Percentiles rank a stretch among this genome's conserved stretches.
Evolutionary conservation across 2,329 filamentous ascomycete species (phyloP).

Genomic region (Cercospora zeae-maydis): DNA sequence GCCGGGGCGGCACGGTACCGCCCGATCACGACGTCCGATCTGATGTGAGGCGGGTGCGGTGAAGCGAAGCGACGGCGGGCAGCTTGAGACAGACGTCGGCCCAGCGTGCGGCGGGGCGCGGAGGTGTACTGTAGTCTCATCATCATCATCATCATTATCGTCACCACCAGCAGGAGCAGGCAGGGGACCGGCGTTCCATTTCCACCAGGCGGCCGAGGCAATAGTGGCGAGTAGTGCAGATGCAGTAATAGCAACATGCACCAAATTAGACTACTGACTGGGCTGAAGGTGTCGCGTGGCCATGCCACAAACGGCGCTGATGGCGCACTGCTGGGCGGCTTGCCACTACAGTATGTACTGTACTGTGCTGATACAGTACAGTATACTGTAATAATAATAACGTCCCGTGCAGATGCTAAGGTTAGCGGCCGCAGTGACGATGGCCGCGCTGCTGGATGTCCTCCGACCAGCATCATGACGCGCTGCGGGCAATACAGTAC

Average conservation of each 20-base stretch:
- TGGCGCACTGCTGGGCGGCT: neutral
- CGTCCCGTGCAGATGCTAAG: neutral
- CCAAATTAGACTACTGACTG: too few relatives aligned
- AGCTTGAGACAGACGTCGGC: neutral
- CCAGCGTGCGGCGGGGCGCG: neutral
- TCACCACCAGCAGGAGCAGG: too few relatives aligned
- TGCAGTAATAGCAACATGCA: too few relatives aligned
- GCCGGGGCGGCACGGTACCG: neutral
- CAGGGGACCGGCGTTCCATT: too few relatives aligned
- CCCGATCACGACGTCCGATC: neutral
- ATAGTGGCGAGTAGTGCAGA: too few relatives aligned
- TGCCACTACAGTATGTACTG: too few relatives aligned
- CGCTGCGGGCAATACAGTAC: neutral
- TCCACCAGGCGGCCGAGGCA: neutral
- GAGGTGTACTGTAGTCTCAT: too few relatives aligned
- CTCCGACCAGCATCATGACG: constrained; percentile 5
- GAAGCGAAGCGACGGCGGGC: neutral
- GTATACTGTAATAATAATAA: neutral
- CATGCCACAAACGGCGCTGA: neutral
- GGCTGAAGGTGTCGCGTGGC: neutral
- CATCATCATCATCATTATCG: too few relatives aligned
- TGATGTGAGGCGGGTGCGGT: neutral
- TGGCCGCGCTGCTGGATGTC: neutral
- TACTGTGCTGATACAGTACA: too few relatives aligned
- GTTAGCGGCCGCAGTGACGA: neutral